A percentile compares a stretch with the other conserved stretches of the same genome.
These are phyloP conservation scores for Punica granatum DNA, from an alignment of 345 rosid species.

Conservation along the genomic window DNA sequence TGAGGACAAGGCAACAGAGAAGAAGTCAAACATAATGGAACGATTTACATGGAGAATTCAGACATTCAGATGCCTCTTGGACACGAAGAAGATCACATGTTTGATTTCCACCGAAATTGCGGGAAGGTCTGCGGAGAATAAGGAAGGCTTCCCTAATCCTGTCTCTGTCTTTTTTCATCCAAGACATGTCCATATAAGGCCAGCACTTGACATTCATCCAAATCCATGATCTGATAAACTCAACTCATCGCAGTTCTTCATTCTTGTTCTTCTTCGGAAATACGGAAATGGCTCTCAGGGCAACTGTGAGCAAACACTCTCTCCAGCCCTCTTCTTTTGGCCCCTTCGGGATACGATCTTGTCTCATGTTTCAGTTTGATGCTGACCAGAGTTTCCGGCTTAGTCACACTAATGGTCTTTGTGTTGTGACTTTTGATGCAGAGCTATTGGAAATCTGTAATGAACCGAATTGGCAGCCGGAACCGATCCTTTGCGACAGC, in stretches of 20 bases:
- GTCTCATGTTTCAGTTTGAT: not conserved
- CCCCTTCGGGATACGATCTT: too few species aligned
- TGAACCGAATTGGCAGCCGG: constrained; percentile 17
- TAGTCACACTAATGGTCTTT: not conserved
- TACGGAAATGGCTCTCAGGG: constrained; percentile 28
- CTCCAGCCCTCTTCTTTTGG: not conserved
- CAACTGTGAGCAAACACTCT: constrained; percentile 39
- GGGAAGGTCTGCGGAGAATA: not conserved
- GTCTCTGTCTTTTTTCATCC: not conserved
- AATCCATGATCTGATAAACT: not conserved
- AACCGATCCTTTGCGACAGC: constrained; percentile 29
- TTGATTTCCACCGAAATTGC: too few species aligned
- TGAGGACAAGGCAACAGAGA: too few species aligned
- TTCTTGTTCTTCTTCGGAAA: not conserved
- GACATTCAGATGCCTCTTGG: too few species aligned
- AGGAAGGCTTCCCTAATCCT: not conserved
- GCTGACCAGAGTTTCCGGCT: not conserved
- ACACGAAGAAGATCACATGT: too few species aligned
- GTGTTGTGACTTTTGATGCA: constrained; percentile 8
- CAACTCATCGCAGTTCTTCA: not conserved
- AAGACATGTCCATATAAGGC: not conserved
- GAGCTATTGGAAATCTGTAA: constrained; percentile 38
- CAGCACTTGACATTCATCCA: not conserved
- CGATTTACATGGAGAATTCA: too few species aligned
- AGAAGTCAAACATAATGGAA: too few species aligned